These are phyloP conservation scores for Saccharomycopsis synnaedendra DNA, from an alignment of 805 yeast genomes.

Conservation along the genomic window DNA sequence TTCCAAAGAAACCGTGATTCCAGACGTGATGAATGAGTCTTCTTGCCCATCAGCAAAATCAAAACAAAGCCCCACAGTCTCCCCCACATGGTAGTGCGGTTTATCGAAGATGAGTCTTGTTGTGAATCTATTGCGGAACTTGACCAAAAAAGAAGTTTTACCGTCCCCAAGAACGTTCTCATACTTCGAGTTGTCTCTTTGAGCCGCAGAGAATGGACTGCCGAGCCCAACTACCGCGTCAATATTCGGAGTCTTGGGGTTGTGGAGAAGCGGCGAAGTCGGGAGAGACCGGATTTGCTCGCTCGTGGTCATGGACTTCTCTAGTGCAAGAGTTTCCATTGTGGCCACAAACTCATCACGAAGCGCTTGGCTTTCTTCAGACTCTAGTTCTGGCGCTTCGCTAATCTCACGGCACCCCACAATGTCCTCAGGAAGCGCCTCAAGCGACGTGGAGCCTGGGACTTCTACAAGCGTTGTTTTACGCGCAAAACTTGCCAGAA, in stretches of 20 bases:
- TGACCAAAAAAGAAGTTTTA: constrained; percentile 29
- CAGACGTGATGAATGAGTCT: constrained; percentile 26
- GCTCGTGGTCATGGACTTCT: constrained; percentile 11
- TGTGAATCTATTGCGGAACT: constrained; percentile 29
- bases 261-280: constrained; percentile 5
- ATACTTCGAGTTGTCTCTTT: background rate
- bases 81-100: constrained; percentile 33
- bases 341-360: constrained; percentile 12
- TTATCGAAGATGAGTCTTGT: constrained; percentile 30
- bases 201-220: background rate
- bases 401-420: background rate
- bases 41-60: constrained; percentile 21
- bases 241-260: background rate
- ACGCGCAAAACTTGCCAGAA: background rate
- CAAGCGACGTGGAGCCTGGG: background rate
- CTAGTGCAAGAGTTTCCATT: constrained; percentile 13
- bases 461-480: constrained; percentile 1
- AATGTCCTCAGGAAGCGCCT: constrained; percentile 2
- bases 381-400: constrained; percentile 2
- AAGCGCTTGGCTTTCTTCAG: background rate
- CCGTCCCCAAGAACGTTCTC: background rate
- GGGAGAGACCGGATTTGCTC: constrained; percentile 16
- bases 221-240: background rate
- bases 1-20: constrained; percentile 26
- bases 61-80: constrained; percentile 29